Evolutionary conservation across 345 rosid species (phyloP).

Genomic region (Aquilaria yunnanensis): DNA sequence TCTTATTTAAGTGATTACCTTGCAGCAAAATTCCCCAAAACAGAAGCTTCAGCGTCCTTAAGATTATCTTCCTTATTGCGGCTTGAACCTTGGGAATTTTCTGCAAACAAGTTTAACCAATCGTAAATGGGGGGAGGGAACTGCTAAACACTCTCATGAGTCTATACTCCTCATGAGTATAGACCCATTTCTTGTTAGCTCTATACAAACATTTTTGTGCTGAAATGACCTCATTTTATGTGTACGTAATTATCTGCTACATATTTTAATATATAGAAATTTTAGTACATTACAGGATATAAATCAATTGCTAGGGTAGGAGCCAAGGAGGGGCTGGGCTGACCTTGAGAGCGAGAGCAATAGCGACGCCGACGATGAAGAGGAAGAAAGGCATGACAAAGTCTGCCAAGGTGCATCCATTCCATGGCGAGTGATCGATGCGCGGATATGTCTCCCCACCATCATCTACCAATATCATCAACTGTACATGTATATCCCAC

Average conservation of each 20-base stretch:
- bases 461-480: conserved; percentile 64
- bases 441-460: conserved; percentile 44
- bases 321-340: neutral
- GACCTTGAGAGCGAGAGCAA: conserved; percentile 68
- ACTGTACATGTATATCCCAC: conserved; percentile 12
- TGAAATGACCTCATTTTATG: too few species aligned
- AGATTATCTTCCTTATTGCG: conserved; percentile 40
- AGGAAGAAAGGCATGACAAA: conserved; percentile 73
- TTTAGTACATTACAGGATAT: neutral
- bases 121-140: too few species aligned
- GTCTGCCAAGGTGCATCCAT: conserved; percentile 60
- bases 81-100: conserved; percentile 32
- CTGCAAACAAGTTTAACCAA: conserved; percentile 18
- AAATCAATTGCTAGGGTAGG: neutral
- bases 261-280: neutral
- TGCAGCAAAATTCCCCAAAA: conserved; percentile 68
- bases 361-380: conserved; percentile 63
- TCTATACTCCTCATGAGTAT: too few species aligned
- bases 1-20: conserved; percentile 23
- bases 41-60: conserved; percentile 62
- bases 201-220: too few species aligned
- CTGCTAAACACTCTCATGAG: too few species aligned
- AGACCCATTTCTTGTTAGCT: too few species aligned
- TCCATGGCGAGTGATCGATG: conserved; percentile 70
- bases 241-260: neutral